phyloP scores from a whole-genome alignment of 768 basidiomycete species.

The Termitomyces sp. region DNA sequence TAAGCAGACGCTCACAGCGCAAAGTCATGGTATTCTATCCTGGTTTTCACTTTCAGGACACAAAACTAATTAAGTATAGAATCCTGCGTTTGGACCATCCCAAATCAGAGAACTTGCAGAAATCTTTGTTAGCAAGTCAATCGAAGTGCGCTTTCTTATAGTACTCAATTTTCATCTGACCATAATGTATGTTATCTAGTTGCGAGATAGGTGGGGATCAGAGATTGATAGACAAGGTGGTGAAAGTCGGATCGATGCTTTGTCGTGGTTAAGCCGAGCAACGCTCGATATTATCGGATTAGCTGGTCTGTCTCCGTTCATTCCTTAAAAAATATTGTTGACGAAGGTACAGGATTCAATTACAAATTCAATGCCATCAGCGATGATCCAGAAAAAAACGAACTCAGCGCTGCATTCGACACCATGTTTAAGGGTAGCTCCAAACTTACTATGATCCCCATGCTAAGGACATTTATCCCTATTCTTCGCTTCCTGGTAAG shows the following conservation, averaged over 20 bases:
- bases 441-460: conserved; percentile 23
- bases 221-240: conserved; percentile 27
- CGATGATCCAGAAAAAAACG: conserved; percentile 28
- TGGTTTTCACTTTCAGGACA: not conserved
- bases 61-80: conserved; percentile 30
- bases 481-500: conserved; percentile 31
- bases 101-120: conserved; percentile 57
- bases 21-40: conserved; percentile 35
- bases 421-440: conserved; percentile 39
- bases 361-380: conserved; percentile 24
- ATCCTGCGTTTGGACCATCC: conserved; percentile 61
- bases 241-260: conserved; percentile 45
- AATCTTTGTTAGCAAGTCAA: conserved; percentile 54
- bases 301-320: conserved; percentile 43
- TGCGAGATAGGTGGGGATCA: conserved; percentile 44
- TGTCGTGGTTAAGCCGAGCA: conserved; percentile 60
- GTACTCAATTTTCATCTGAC: conserved; percentile 29
- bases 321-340: conserved; percentile 21
- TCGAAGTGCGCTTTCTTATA: conserved; percentile 36
- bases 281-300: conserved; percentile 78
- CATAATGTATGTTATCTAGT: conserved; percentile 26
- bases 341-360: conserved; percentile 21
- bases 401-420: conserved; percentile 45
- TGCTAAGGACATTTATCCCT: conserved; percentile 30
- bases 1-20: conserved; percentile 25